These are phyloP conservation scores for Citrus unshiu DNA, from an alignment of 345 rosid species.

Conservation along the genomic window DNA sequence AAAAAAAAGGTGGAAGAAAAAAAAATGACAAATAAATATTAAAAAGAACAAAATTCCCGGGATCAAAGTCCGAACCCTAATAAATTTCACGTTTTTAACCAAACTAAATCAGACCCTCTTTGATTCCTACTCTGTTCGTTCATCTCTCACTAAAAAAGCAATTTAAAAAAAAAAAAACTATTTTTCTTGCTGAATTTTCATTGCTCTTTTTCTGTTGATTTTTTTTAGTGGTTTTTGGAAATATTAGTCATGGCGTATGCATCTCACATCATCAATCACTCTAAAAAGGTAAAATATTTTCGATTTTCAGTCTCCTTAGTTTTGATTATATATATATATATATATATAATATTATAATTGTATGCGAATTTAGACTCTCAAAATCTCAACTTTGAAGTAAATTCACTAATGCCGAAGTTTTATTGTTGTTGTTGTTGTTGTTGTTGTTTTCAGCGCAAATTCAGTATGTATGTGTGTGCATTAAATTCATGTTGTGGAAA, in stretches of 20 bases:
- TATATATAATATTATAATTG: not conserved
- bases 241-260: constrained; percentile 49
- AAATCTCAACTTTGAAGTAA: not conserved
- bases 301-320: not conserved
- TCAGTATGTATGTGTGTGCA: not conserved
- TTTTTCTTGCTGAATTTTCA: not conserved
- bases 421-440: not conserved
- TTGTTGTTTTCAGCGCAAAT: not conserved
- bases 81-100: not conserved
- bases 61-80: not conserved
- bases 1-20: not conserved
- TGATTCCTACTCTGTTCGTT: not conserved
- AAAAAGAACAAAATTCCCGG: not conserved
- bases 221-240: constrained; percentile 5
- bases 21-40: not conserved
- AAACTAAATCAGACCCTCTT: not conserved
- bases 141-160: not conserved
- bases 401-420: not conserved
- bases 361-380: not conserved
- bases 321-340: not conserved
- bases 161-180: not conserved
- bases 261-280: constrained; percentile 52
- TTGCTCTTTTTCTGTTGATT: not conserved
- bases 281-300: constrained; percentile 42
- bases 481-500: not conserved